Evolutionary conservation across 768 basidiomycete genomes (phyloP), one percentile per base, ranked within the genome.

Genomic region (Tulasnella calospora): DNA sequence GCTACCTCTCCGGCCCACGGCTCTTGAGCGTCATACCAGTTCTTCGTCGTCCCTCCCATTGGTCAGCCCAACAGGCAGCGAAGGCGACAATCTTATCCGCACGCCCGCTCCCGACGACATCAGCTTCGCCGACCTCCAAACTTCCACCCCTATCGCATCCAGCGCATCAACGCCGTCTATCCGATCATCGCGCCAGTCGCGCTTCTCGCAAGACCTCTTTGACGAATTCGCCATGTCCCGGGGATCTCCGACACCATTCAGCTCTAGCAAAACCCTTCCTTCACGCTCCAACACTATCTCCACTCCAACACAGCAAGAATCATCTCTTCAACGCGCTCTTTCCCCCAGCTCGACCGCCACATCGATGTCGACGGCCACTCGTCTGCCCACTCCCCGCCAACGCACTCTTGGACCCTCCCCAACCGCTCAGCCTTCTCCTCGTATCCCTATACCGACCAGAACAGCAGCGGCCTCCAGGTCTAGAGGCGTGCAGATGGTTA

Each of bases 401-500:
- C 88, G 17, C 83, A 88, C 33, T 87, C 88, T 55, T 15, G 46
- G 46, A 47, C 71, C 55, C 88, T 87, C 84, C 46, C 87, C 88
- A 55, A 88, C 89, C 74, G 86, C 87, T 35, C 85, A 88, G 21
- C 82, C 84, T 40, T 74, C 81, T 30, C 79, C 82, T 21, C 83
- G 82, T 81, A 15, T 47, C 81, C 86, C 44, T 85, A 85, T 78
- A 15, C 67, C 77, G 13, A 30, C 38, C 33, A 13, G 30, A 35
- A 35, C 61, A 35, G 23, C 46, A 7, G 44, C 30, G 3, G 85
- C 89, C 17, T 88, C 92, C 5, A 92, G 87, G 86, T 94, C 89
- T 83, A 92, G 90, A 83, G 94, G 94, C 36, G 93, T 94, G 3
- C 94, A 95, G 82, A 95, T 96, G 94, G 93, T 95, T 7, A 92